A percentile compares a stretch with the other conserved stretches of the same genome.
phyloP scores from a whole-genome alignment of 179 eudicot species.

The Carnegiea gigantea region DNA sequence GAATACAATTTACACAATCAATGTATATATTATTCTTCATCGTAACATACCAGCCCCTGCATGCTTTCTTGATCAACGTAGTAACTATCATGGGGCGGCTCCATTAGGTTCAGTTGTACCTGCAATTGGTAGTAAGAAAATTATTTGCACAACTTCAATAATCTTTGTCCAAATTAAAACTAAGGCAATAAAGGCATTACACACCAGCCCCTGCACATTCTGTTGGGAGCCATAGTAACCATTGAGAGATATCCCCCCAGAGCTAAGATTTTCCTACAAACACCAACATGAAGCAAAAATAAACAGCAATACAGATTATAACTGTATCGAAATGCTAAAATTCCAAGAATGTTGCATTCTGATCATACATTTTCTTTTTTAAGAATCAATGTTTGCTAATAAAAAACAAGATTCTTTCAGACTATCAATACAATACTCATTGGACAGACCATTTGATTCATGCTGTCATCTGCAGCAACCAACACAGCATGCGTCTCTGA shows the following conservation, averaged over 20 bases:
- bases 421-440: not conserved
- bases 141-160: conserved; percentile 8
- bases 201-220: conserved; percentile 85
- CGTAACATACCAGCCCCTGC: conserved; percentile 77
- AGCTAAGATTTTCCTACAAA: conserved; percentile 56
- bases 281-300: conserved; percentile 16
- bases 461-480: conserved; percentile 56
- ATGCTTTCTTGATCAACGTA: conserved; percentile 75
- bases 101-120: conserved; percentile 95
- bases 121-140: conserved; percentile 23
- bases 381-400: conserved; percentile 1
- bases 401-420: not conserved
- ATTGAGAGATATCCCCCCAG: conserved; percentile 64
- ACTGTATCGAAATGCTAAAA: not conserved
- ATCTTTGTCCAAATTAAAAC: conserved; percentile 5
- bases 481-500: conserved; percentile 47
- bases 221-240: conserved; percentile 75
- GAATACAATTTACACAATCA: not conserved
- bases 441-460: conserved; percentile 73
- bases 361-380: not conserved
- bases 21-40: not conserved
- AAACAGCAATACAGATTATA: conserved; percentile 8
- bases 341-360: not conserved
- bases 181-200: conserved; percentile 1
- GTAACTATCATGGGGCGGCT: conserved; percentile 92